A percentile compares a stretch with the other conserved stretches of the same genome.
Conservation (phyloP, 2,329 filamentous ascomycete genomes). For the Exserohilum rostratum region DNA sequence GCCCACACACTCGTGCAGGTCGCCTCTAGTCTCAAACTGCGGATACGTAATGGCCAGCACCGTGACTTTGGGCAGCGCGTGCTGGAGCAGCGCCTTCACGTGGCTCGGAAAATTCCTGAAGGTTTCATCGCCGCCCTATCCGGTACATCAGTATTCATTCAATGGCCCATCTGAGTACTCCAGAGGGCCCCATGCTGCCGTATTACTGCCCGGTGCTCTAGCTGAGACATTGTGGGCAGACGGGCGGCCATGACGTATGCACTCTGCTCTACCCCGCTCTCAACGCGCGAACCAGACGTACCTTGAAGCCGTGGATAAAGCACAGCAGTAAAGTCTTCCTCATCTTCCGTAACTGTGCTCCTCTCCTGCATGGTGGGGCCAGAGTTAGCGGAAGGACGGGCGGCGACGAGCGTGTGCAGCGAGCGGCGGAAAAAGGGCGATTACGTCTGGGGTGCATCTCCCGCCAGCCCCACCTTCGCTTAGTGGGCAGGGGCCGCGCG, state of each 20-base stretch:
- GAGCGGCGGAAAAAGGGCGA: conserved; percentile 8
- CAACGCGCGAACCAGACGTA: conserved; percentile 33
- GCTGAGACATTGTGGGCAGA: not conserved
- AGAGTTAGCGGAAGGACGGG: conserved; percentile 7
- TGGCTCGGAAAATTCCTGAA: conserved; percentile 79
- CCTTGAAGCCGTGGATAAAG: conserved; percentile 90
- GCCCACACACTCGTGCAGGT: conserved; percentile 72
- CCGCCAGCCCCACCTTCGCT: conserved; percentile 18
- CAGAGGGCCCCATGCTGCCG: not conserved
- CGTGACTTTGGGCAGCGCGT: conserved; percentile 71
- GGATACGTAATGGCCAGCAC: conserved; percentile 76
- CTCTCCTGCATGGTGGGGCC: conserved; percentile 44
- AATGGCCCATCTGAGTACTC: not conserved
- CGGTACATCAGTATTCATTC: conserved; percentile 16
- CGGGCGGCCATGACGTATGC: conserved; percentile 7
- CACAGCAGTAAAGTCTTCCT: conserved; percentile 81
- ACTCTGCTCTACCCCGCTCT: not conserved
- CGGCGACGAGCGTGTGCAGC: conserved; percentile 1
- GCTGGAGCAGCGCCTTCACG: conserved; percentile 67
- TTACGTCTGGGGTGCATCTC: conserved; percentile 35
- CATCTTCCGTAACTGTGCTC: conserved; percentile 56
- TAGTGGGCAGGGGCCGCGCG: conserved; percentile 11
- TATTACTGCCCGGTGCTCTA: not conserved
- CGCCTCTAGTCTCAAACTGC: conserved; percentile 80
- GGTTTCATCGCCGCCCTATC: conserved; percentile 75